Base-by-base conservation (phyloP, 176 grass and related monocot genomes). In the Chrysopogon serrulatus region DNA sequence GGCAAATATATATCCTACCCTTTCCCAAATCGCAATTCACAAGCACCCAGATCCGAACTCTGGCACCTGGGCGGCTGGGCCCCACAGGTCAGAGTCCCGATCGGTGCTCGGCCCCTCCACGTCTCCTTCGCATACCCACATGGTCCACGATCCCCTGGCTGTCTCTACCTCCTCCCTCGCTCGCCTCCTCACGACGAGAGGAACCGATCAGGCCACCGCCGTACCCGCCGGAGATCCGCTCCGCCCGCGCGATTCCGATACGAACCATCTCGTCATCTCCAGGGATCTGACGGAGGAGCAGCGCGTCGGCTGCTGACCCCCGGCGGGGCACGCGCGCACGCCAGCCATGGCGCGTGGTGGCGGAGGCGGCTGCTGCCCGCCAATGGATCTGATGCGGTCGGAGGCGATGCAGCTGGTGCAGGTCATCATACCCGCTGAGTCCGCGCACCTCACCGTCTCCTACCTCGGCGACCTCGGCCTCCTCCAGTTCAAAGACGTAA, bases 331-430 rank as follows among this genome's bases (percentile, higher is more conserved):
- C 68, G 54, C 67, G 59, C 82, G 65, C 33, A 56, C 79, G 69
- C 81, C 76, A 5, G 68, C 82, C 40, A 90, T 90, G 89, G 84
- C 84, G 80, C 39, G 80, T 33, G 33, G 79, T 76, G 84, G 83
- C 60, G 91, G 84, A 42, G 80, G 66, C 79, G 96, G 91, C 39
- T 99, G 96, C 75, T 90, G 90, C 82, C 93, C 96, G 28, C 9
- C 84, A 31, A 93, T 95, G 95, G 95, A 98, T 91, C 95, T 98
- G 89, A 93, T 98, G 95, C 95, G 92, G 83, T 98, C 95, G 71
- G 95, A 95, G 88, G 88, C 77, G 87, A 98, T 98, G 95, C 93
- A 96, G 86, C 96, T 99, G 1, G 93, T 92, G 65, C 96, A 95
- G 93, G 89, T 99, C 86, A 94, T 99, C 74, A 94, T 99, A 73